Evolutionary conservation across 2,329 filamentous ascomycete genomes (phyloP), one percentile per base, ranked within the genome.

Genomic region (Magnaporthiopsis incrustans): DNA sequence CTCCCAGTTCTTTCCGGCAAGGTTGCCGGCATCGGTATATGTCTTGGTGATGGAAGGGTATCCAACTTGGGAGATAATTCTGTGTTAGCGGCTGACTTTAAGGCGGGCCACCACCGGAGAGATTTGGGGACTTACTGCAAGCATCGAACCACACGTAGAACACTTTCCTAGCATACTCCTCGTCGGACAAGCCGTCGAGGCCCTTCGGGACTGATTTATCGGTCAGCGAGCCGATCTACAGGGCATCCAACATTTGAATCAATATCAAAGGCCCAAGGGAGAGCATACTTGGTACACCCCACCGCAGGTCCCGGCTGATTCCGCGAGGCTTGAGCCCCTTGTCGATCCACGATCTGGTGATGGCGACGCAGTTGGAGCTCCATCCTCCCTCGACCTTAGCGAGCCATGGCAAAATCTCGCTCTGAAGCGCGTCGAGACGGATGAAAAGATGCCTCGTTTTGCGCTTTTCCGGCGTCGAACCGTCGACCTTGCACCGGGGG

Each of bases 11-110:
- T 62, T 62, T 11, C 60, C 60, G 4, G 33, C 25, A 14, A 62
- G 60, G 44, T 57, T 56, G 63, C 76, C 74, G 18, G 75, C 73
- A 64, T 85, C 81, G 6, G 92, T 97, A 75, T 96, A 96, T 70
- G 87, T 92, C 68, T 91, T 91, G 1, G 93, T 97, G 69, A 97
- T 97, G 1, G 92, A 96, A n/a, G 92, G 88, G 74, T 97, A 97
- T 26, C 93, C 93, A 71, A 97, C 60, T 62, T 3, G 95, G 76
- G 91, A 95, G 64, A 91, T 91, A 74, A 25, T 25, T 1, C n/a
- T 25, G 3, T 53, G 11, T 60, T 15, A 60, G 32, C n/a, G 27
- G 33, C 5, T 38, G 33, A 15, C 27, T 44, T 14, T 38, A 12
- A 60, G n/a, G 25, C 6, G 25, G 3, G 33, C 4, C 14, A 4